Conservation (phyloP, 2,329 filamentous ascomycete genomes). For the Talaromyces sp. region DNA sequence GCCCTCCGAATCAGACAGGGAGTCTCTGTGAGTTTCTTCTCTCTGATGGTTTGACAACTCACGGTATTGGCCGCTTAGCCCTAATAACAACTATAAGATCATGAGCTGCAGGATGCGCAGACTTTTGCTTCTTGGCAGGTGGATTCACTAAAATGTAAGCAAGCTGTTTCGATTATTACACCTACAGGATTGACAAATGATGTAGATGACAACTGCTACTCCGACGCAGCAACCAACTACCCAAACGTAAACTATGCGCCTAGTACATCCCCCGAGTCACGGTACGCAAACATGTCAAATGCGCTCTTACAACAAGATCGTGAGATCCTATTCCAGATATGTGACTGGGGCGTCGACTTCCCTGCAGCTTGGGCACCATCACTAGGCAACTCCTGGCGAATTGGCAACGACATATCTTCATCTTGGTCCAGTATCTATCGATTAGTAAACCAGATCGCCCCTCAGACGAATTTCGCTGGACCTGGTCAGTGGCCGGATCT, state of each 20-base stretch:
- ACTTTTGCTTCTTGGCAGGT: slow-evolving; percentile 34
- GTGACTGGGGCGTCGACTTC: slow-evolving; percentile 54
- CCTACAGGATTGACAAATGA: not conserved
- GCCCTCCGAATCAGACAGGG: slow-evolving; percentile 31
- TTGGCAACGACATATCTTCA: slow-evolving; percentile 55
- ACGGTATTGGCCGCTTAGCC: not conserved
- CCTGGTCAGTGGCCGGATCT: slow-evolving; percentile 52
- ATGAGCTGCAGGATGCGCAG: slow-evolving; percentile 44
- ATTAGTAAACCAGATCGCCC: slow-evolving; percentile 52
- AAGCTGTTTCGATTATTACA: not conserved
- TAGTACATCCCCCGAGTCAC: slow-evolving; percentile 39
- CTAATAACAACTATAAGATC: slow-evolving; percentile 37
- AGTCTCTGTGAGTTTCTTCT: slow-evolving; percentile 29
- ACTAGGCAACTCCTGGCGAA: slow-evolving; percentile 50
- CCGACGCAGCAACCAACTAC: slow-evolving; percentile 36
- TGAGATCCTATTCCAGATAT: slow-evolving; percentile 50
- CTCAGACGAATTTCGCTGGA: slow-evolving; percentile 44
- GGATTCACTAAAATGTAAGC: slow-evolving; percentile 51
- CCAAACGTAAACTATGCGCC: slow-evolving; percentile 44
- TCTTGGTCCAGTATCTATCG: slow-evolving; percentile 52
- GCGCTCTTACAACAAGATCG: slow-evolving; percentile 41
- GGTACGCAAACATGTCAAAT: slow-evolving; percentile 49
- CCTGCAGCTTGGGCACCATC: slow-evolving; percentile 49
- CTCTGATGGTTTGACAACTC: not conserved
- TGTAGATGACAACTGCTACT: slow-evolving; percentile 51